Percentiles rank a stretch among this genome's conserved stretches.
These are phyloP conservation scores for Sporothrix luriei DNA, from an alignment of 2,329 filamentous ascomycete species.

Conservation along the genomic window DNA sequence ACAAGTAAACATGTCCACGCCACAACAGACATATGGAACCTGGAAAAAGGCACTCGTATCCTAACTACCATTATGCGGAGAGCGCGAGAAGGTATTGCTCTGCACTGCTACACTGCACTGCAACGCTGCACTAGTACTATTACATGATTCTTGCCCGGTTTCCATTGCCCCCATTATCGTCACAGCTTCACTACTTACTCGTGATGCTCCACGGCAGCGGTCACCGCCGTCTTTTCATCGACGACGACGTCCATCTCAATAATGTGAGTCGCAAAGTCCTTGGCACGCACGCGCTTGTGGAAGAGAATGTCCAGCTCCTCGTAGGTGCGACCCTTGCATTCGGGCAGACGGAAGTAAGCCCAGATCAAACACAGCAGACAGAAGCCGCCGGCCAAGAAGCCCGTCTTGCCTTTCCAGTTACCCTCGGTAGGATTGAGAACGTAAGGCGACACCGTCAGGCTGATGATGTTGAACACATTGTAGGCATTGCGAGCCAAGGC, in stretches of 20 bases:
- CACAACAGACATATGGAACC: no score
- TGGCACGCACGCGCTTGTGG: neutral
- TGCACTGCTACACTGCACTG: no score
- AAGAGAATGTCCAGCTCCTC: constrained; percentile 20
- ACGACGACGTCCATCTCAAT: neutral
- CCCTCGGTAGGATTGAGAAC: constrained; percentile 44
- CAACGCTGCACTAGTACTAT: no score
- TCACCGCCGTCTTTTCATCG: neutral
- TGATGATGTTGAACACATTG: constrained; percentile 50
- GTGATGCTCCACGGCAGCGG: neutral
- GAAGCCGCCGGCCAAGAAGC: constrained; percentile 49
- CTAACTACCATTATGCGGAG: no score
- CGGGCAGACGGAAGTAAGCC: constrained; percentile 51
- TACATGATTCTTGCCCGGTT: no score
- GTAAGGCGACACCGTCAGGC: constrained; percentile 47
- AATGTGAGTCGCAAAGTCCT: neutral
- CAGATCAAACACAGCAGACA: constrained; percentile 52
- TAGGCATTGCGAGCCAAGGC: constrained; percentile 50
- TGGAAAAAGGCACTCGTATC: no score
- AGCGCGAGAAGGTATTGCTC: no score
- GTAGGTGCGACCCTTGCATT: constrained; percentile 38
- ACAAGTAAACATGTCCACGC: no score
- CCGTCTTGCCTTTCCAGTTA: constrained; percentile 49
- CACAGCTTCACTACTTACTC: neutral
- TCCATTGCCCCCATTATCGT: no score